Percentiles rank a stretch among this genome's conserved stretches.
Evolutionary conservation across 306 rosid genomes (phyloP).

Genomic region (Vicia villosa): DNA sequence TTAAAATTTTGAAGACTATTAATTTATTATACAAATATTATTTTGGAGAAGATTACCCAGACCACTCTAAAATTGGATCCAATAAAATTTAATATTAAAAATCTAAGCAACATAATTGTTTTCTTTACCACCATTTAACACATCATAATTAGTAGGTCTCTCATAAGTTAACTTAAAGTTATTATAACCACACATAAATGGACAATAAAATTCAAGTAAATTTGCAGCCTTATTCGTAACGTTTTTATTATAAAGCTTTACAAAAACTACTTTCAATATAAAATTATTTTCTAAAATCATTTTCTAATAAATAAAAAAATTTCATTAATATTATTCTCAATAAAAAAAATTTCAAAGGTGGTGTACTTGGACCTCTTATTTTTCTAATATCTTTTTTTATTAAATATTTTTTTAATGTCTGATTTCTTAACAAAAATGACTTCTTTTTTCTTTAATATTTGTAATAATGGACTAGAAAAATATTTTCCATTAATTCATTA

Average conservation of each 20-base stretch:
- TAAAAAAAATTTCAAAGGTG: not conserved
- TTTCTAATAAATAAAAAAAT: not conserved
- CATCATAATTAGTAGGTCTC: not conserved
- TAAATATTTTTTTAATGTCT: not conserved
- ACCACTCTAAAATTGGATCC: not conserved
- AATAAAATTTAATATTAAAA: not conserved
- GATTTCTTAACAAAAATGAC: conserved; percentile 24
- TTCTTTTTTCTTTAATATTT: not conserved
- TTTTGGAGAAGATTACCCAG: not conserved
- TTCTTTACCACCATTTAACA: not conserved
- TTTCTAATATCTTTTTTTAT: not conserved
- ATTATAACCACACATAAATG: not conserved
- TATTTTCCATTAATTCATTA: conserved; percentile 19
- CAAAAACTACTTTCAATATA: conserved; percentile 11
- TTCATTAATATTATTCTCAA: conserved; percentile 28
- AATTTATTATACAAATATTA: not conserved
- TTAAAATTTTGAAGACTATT: not conserved
- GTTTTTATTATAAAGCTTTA: not conserved
- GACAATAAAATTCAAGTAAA: conserved; percentile 6
- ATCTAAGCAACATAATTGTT: not conserved
- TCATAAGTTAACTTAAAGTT: not conserved
- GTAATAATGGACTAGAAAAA: conserved; percentile 15
- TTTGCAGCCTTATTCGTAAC: conserved; percentile 17
- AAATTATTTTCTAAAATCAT: conserved; percentile 13
- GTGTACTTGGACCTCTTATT: not conserved